Evolutionary conservation across 257 asterid species (phyloP), one percentile per base, ranked within the genome.

Genomic region (Plantago major): DNA sequence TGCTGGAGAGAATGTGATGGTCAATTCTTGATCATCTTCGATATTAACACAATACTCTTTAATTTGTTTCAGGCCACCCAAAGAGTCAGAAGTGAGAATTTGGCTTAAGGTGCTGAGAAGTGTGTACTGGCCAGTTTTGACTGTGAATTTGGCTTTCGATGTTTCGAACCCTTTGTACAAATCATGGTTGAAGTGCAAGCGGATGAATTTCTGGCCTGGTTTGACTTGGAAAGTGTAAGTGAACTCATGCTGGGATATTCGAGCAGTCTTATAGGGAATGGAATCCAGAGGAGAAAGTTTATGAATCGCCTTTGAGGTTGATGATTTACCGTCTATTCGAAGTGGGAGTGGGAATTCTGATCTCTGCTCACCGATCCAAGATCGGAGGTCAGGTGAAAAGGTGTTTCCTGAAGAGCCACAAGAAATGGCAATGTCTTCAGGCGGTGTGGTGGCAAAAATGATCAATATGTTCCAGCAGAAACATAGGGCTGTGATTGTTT

Each of bases 391-490:
- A 15, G 37, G 50, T 11, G 78, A 75, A 14, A 72, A 58, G 47
- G n/a, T 65, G 48, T 68, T 67, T 53, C 74, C 74, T 10, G 82
- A 71, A 47, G 75, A 72, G 30, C 94, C 87, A 59, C 89, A 82
- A 38, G 89, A 85, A 71, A 85, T 64, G 70, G 82, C 81, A 37
- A 71, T 30, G 43, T 48, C 58, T 11, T 72, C 78, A 6, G 62
- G 72, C 37, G 46, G 73, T 48, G 48, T 26, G 58, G 44, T 70
- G 50, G 80, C 73, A 54, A 30, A 51, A 60, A 67, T 60, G 58
- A 53, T 54, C 22, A 62, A 37, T 12, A 62, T 59, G 30, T 65
- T 54, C 48, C 44, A 68, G 61, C 43, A 66, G 53, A 71, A 58
- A 68, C 16, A 54, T 16, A 80, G 60, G 54, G 45, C 26, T 42